These are phyloP conservation scores for Lipomyces orientalis DNA, from an alignment of 805 yeast species.

Conservation along the genomic window DNA sequence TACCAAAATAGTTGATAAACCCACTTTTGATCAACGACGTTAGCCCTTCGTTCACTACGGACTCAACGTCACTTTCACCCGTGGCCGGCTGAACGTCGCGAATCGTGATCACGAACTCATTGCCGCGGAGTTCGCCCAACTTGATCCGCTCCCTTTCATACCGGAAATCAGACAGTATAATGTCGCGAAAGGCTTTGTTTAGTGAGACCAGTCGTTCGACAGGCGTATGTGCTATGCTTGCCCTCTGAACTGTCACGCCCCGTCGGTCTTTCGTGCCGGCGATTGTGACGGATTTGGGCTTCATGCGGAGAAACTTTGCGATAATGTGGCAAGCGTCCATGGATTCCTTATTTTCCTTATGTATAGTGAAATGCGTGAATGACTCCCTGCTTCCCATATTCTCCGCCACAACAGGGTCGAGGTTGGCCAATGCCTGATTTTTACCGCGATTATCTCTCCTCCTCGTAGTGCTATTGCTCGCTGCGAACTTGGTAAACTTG, in stretches of 20 bases:
- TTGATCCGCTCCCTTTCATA: conserved; percentile 67
- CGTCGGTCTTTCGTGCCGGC: conserved; percentile 98
- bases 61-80: conserved; percentile 49
- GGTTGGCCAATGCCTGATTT: background rate
- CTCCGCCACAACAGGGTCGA: conserved; percentile 21
- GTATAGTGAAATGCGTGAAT: conserved; percentile 76
- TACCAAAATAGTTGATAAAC: conserved; percentile 93
- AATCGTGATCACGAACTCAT: conserved; percentile 84
- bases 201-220: conserved; percentile 77
- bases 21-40: conserved; percentile 68
- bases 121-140: conserved; percentile 86
- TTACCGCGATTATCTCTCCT: background rate
- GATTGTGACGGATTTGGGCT: conserved; percentile 71
- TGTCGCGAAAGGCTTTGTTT: conserved; percentile 77
- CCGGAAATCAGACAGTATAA: conserved; percentile 76
- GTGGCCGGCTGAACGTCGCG: conserved; percentile 61
- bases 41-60: conserved; percentile 59
- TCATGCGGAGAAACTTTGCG: conserved; percentile 73
- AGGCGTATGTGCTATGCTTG: conserved; percentile 69
- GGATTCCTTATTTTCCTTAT: conserved; percentile 95
- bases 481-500: conserved; percentile 52
- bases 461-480: background rate
- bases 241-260: conserved; percentile 89
- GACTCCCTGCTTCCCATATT: conserved; percentile 65
- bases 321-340: conserved; percentile 89